phyloP scores from a whole-genome alignment of 768 basidiomycete genomes.

The Amanita phalloides region DNA sequence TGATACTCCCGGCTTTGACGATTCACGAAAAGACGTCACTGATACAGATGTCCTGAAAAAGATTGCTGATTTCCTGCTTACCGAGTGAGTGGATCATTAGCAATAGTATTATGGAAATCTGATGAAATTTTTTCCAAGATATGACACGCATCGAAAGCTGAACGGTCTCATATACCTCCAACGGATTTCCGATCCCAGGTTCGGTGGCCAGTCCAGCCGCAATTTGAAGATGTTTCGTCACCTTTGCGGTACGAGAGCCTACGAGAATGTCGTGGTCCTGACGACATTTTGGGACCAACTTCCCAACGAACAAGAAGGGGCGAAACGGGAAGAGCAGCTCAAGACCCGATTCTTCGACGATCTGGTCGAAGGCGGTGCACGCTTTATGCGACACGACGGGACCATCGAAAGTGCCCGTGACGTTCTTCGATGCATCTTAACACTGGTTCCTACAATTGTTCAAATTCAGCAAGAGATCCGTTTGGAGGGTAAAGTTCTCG shows the following conservation, averaged over 20 bases:
- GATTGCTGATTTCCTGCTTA: slow-evolving; percentile 15
- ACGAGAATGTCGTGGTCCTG: slow-evolving; percentile 32
- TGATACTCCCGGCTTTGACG: slow-evolving; percentile 19
- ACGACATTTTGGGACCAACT: slow-evolving; percentile 36
- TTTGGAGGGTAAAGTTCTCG: slow-evolving; percentile 14
- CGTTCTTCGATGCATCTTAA: slow-evolving; percentile 20
- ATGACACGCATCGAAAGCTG: slow-evolving; percentile 14
- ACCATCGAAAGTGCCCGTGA: slow-evolving; percentile 18
- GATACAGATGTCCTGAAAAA: slow-evolving; percentile 26
- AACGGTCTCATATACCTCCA: slow-evolving; percentile 30
- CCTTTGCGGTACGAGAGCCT: slow-evolving; percentile 31
- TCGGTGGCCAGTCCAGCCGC: slow-evolving; percentile 23
- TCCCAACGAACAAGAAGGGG: slow-evolving; percentile 16
- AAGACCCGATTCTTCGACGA: slow-evolving; percentile 28
- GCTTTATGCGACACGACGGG: slow-evolving; percentile 22
- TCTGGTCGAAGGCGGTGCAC: slow-evolving; percentile 28
- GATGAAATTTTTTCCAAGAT: slow-evolving; percentile 8
- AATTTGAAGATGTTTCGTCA: slow-evolving; percentile 35
- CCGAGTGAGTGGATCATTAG: background rate
- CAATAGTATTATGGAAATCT: background rate
- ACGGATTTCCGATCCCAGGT: slow-evolving; percentile 24
- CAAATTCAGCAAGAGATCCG: slow-evolving; percentile 12
- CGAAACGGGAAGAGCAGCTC: slow-evolving; percentile 25
- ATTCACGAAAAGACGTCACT: slow-evolving; percentile 14
- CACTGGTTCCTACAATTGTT: slow-evolving; percentile 2